Evolutionary conservation across 768 basidiomycete species (phyloP).

Genomic region (Strobilomyces dryophilus): DNA sequence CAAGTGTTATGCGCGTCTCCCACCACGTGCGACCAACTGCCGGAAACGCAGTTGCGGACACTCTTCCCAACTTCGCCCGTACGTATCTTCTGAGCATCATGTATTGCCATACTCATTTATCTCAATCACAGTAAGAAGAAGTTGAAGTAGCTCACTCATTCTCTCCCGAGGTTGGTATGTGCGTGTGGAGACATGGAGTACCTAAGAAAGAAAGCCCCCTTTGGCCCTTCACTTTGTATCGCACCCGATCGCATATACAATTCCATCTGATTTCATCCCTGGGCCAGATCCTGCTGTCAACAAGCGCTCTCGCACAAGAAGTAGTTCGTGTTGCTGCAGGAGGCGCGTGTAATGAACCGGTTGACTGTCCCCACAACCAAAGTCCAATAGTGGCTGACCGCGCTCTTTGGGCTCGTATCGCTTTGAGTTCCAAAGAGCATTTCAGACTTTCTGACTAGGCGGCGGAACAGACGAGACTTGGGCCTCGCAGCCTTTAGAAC

Average conservation of each 20-base stretch:
- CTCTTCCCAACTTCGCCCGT: conserved; percentile 90
- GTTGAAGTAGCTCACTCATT: conserved; percentile 66
- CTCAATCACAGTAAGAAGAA: conserved; percentile 76
- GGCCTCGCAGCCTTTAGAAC: no score
- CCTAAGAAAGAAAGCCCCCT: not conserved
- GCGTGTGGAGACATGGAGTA: conserved; percentile 12
- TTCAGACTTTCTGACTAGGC: no score
- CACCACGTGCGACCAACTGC: conserved; percentile 99
- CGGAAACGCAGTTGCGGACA: conserved; percentile 91
- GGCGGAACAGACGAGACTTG: no score
- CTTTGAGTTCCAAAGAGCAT: no score
- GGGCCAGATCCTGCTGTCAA: not conserved
- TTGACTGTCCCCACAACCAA: no score
- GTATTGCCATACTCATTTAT: not conserved
- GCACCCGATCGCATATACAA: conserved; percentile 14
- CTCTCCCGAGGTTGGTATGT: not conserved
- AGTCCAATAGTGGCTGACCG: no score
- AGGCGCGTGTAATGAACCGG: no score
- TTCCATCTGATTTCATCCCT: not conserved
- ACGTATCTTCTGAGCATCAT: conserved; percentile 34
- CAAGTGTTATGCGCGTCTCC: conserved; percentile 99
- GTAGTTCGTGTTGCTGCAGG: no score
- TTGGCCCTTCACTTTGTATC: conserved; percentile 20
- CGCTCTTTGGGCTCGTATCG: no score
- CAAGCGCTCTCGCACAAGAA: no score